phyloP scores from a whole-genome alignment of 1,284 basidiomycete species.

The Rhizoctonia solani region DNA sequence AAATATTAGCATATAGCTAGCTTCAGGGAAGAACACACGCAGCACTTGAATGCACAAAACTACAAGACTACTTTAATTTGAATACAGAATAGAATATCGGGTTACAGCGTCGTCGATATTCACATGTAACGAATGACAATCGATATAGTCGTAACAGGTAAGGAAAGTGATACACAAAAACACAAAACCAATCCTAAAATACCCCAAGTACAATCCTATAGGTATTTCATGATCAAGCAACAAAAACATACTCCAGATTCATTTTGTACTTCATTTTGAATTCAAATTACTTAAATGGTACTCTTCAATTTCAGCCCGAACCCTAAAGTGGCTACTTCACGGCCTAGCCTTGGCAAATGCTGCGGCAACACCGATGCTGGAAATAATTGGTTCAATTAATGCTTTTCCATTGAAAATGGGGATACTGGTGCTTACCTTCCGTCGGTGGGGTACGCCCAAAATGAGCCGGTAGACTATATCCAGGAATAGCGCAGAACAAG shows the following conservation, averaged over 20 bases:
- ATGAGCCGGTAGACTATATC: neutral
- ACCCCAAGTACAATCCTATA: too few relatives aligned
- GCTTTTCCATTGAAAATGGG: neutral
- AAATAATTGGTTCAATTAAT: neutral
- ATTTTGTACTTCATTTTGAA: neutral
- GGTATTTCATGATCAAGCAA: too few relatives aligned
- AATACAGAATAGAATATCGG: neutral
- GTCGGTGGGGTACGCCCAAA: conserved; percentile 6
- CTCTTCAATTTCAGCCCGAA: neutral
- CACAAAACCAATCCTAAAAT: too few relatives aligned
- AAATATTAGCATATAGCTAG: too few relatives aligned
- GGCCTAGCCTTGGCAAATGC: conserved; percentile 3
- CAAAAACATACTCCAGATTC: too few relatives aligned
- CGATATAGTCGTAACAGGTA: too few relatives aligned
- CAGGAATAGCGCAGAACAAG: neutral
- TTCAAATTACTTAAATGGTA: neutral
- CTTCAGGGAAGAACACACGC: too few relatives aligned
- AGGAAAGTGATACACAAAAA: too few relatives aligned
- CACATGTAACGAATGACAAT: too few relatives aligned
- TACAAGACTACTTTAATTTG: too few relatives aligned
- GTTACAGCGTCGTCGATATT: too few relatives aligned
- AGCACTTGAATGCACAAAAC: too few relatives aligned
- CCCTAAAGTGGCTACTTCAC: neutral
- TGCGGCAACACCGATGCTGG: neutral
- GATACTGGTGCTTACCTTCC: neutral